phyloP scores from a whole-genome alignment of 768 basidiomycete genomes.

The Mycena rosella region DNA sequence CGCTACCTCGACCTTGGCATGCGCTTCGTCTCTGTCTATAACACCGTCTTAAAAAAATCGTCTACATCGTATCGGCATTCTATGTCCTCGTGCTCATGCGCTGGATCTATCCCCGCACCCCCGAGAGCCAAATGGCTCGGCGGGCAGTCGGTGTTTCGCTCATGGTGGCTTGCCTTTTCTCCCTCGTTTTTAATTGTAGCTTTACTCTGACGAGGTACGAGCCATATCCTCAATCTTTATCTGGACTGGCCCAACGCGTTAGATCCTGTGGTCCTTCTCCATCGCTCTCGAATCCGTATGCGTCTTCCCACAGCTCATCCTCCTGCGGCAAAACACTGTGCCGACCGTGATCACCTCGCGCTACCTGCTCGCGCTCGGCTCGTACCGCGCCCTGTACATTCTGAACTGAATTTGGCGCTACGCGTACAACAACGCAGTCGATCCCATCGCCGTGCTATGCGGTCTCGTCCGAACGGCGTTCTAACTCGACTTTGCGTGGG shows the following conservation, averaged over 20 bases:
- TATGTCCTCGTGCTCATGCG: conserved; percentile 85
- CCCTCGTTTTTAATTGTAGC: conserved; percentile 78
- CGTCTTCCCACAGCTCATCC: conserved; percentile 85
- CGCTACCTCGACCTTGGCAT: conserved; percentile 79
- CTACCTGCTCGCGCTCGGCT: conserved; percentile 82
- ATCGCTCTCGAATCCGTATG: conserved; percentile 86
- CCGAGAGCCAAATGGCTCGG: conserved; percentile 78
- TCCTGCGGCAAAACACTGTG: conserved; percentile 86
- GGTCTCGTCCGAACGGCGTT: conserved; percentile 84
- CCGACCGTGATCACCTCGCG: conserved; percentile 89
- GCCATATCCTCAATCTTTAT: conserved; percentile 47
- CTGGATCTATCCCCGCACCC: conserved; percentile 82
- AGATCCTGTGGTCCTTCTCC: conserved; percentile 84
- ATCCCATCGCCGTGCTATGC: conserved; percentile 83
- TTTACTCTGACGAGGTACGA: conserved; percentile 14
- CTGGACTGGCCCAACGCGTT: conserved; percentile 42
- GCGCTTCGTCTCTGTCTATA: conserved; percentile 77
- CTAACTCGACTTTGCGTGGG: conserved; percentile 85
- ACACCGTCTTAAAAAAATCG: conserved; percentile 83
- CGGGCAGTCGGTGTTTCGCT: background rate
- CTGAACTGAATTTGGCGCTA: conserved; percentile 87
- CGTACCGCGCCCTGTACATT: conserved; percentile 83
- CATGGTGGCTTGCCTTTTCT: conserved; percentile 64
- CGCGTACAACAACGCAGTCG: conserved; percentile 59
- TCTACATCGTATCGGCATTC: conserved; percentile 77